Evolutionary conservation across 1,284 basidiomycete species (phyloP), one percentile per base, ranked within the genome.

Genomic region (Ustilago crameri): DNA sequence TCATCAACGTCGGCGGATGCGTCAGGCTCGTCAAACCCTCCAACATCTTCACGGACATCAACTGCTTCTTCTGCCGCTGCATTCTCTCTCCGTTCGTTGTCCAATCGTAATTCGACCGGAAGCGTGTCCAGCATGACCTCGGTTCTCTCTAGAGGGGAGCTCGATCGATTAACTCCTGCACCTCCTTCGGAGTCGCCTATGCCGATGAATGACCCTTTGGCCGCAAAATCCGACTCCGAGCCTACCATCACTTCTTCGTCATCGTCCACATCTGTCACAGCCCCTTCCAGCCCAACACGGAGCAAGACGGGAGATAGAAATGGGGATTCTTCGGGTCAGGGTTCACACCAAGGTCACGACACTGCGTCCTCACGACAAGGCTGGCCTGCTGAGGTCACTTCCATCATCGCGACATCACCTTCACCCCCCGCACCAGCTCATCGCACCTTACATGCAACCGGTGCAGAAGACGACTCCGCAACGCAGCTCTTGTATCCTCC

Each of bases 41-140:
- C 64, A 1, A 48, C 67, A 7, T 74, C 71, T 3, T 74, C 70
- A 5, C 60, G 73, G 20, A 61, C 67, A 26, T 73, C 70, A 23
- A 73, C 70, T 10, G 65, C 73, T 10, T 75, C 68, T 12, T 71
- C 68, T 5, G 73, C 73, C 2, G 76, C 76, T 35, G 71, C 74
- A 3, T 76, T 76, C 51, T 73, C 72, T 12, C 51, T 79, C 17
- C 64, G 76, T 20, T 72, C 67, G 5, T 35, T 79, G 7, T 79
- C 76, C 2, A 70, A 79, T 37, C 68, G 76, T 22, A 73, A 61
- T 43, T 79, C 76, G 5, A 70, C 62, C 0, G 70, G 72, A 27
- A 74, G 71, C 38, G 63, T 66, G 7, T 68, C 70, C 17, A 78
- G 76, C 34, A 48, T 65, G 18, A 56, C 66, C 4, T 71, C 71